Conservation (phyloP, 805 yeast genomes). For the Zygoascus flipseniorum region DNA sequence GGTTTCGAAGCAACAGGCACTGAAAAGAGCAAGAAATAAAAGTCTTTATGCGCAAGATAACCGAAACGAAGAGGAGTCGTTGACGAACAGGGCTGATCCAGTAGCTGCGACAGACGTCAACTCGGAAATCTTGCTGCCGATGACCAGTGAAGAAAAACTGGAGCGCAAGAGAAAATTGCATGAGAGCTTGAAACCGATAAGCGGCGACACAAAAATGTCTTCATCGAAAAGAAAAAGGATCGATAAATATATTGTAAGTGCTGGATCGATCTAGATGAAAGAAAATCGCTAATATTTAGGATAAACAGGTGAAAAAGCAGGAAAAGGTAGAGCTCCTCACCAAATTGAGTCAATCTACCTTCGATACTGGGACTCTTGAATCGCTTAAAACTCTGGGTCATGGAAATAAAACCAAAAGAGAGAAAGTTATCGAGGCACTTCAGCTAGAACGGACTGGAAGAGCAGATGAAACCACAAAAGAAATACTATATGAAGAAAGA, state of each 20-base stretch:
- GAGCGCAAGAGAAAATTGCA: conserved; percentile 59
- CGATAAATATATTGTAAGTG: conserved; percentile 64
- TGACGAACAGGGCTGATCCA: conserved; percentile 13
- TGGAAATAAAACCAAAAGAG: conserved; percentile 56
- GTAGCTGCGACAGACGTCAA: conserved; percentile 38
- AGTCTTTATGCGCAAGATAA: conserved; percentile 49
- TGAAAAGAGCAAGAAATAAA: conserved; percentile 60
- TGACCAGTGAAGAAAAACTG: conserved; percentile 53
- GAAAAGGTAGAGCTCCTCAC: conserved; percentile 72
- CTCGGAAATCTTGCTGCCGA: conserved; percentile 52
- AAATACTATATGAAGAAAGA: conserved; percentile 61
- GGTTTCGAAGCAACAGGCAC: conserved; percentile 66
- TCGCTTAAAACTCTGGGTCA: conserved; percentile 75
- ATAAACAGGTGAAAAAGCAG: conserved; percentile 80
- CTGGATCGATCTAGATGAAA: conserved; percentile 15
- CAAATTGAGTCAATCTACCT: conserved; percentile 53
- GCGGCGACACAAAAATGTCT: conserved; percentile 53
- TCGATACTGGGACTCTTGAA: conserved; percentile 62
- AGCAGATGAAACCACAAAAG: conserved; percentile 51
- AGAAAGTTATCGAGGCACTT: conserved; percentile 67
- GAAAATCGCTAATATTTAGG: conserved; percentile 7
- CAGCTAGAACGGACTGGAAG: conserved; percentile 60
- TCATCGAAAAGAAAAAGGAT: conserved; percentile 65
- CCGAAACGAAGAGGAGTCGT: conserved; percentile 31
- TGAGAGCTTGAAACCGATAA: conserved; percentile 45